Evolutionary conservation across 208 protist species (phyloP).

Genomic region (Blechomonas ayalai): DNA sequence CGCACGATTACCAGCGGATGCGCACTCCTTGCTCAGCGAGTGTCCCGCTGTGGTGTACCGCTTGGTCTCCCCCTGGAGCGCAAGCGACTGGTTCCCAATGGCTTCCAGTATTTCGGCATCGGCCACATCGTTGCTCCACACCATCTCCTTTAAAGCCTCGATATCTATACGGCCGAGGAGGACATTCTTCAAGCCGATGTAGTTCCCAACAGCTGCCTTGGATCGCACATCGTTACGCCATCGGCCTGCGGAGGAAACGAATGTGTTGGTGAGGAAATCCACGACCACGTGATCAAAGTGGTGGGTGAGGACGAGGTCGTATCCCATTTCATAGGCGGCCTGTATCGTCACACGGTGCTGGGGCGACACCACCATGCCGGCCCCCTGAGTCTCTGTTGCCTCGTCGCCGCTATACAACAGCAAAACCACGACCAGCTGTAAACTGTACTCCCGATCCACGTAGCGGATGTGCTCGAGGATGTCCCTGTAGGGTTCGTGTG

Average conservation of each 20-base stretch:
- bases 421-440: constrained; percentile 61
- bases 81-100: constrained; percentile 27
- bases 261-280: constrained; percentile 56
- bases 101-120: constrained; percentile 40
- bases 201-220: constrained; percentile 71
- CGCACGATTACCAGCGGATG: constrained; percentile 1
- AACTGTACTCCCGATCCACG: constrained; percentile 49
- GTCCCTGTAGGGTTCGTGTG: constrained; percentile 68
- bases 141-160: constrained; percentile 27
- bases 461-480: constrained; percentile 63
- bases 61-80: constrained; percentile 20
- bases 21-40: constrained; percentile 11
- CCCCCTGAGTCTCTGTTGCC: constrained; percentile 21
- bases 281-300: constrained; percentile 75
- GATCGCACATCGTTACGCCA: constrained; percentile 73
- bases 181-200: constrained; percentile 55
- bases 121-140: constrained; percentile 37
- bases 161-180: constrained; percentile 41
- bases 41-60: constrained; percentile 17
- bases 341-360: constrained; percentile 29
- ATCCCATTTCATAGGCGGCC: constrained; percentile 64
- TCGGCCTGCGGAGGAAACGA: constrained; percentile 62
- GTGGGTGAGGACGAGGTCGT: constrained; percentile 70
- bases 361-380: constrained; percentile 44
- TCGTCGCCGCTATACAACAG: constrained; percentile 29